Conservation (phyloP, 176 grass and related monocot species). For the Phoenix dactylifera region DNA sequence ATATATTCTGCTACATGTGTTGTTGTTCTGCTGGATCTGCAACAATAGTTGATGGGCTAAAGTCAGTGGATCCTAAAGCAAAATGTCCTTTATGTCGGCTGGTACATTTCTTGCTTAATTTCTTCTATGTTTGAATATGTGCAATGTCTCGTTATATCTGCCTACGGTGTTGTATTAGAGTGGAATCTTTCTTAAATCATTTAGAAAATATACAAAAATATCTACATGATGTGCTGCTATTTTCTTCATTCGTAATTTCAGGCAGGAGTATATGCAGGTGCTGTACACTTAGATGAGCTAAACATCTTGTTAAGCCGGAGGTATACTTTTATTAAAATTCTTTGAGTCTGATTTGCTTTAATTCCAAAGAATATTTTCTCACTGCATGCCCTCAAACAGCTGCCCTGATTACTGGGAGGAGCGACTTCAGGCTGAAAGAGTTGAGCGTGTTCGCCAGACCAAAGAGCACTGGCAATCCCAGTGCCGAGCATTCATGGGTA, state of each 20-base stretch:
- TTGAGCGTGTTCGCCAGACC: constrained; percentile 51
- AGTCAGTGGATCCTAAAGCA: constrained; percentile 36
- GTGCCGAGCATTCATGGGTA: constrained; percentile 56
- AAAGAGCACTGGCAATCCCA: constrained; percentile 75
- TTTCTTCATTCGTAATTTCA: constrained; percentile 24
- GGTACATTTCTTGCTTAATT: constrained; percentile 24
- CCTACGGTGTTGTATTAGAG: too few species aligned
- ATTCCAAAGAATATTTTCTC: not conserved
- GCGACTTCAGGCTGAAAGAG: constrained; percentile 40
- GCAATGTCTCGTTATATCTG: too few species aligned
- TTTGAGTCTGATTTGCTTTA: not conserved
- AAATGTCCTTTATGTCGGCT: constrained; percentile 76
- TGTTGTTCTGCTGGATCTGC: constrained; percentile 67
- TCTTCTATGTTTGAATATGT: not conserved
- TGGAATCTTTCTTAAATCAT: too few species aligned
- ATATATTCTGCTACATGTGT: constrained; percentile 85
- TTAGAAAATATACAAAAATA: too few species aligned
- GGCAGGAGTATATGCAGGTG: constrained; percentile 47
- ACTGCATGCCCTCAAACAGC: constrained; percentile 25
- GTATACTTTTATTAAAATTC: constrained; percentile 19
- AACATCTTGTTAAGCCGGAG: constrained; percentile 58
- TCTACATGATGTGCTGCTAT: too few species aligned
- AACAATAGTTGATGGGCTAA: constrained; percentile 64
- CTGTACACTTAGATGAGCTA: constrained; percentile 68
- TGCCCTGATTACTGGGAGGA: constrained; percentile 79